phyloP scores from a whole-genome alignment of 306 rosid genomes.

The Vigna unguiculata region DNA sequence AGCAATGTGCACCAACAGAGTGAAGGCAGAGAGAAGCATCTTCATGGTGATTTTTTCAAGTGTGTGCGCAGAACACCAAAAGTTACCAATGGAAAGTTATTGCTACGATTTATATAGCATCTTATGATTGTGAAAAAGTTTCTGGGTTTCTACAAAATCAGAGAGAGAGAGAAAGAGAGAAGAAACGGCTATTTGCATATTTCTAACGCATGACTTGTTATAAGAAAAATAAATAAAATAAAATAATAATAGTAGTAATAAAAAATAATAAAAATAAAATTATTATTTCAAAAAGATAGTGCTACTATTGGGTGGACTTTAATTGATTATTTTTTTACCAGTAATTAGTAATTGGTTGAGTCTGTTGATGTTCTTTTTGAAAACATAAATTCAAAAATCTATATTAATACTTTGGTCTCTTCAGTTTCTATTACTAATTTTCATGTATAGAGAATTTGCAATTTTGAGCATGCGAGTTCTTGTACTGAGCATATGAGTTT shows the following conservation, averaged over 20 bases:
- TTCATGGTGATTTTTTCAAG: not conserved
- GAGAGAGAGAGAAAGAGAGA: not conserved
- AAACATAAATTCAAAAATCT: not conserved
- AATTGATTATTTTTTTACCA: not conserved
- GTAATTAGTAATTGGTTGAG: constrained; percentile 6
- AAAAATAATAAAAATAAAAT: not conserved
- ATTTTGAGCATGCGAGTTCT: too few relatives aligned
- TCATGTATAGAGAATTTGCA: too few relatives aligned
- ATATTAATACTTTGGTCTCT: too few relatives aligned
- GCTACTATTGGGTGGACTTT: not conserved
- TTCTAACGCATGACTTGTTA: constrained; percentile 10
- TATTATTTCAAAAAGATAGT: not conserved
- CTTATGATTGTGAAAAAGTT: not conserved
- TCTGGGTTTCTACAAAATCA: not conserved
- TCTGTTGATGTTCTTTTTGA: not conserved
- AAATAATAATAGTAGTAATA: too few relatives aligned
- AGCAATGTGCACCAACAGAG: constrained; percentile 47
- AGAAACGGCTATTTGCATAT: constrained; percentile 30
- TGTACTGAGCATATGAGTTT: too few relatives aligned
- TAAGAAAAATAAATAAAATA: constrained; percentile 3
- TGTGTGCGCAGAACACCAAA: not conserved
- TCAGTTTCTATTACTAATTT: too few relatives aligned
- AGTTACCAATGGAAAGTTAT: not conserved
- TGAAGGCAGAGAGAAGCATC: constrained; percentile 53
- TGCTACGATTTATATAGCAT: not conserved